Conservation (phyloP, 768 basidiomycete genomes). For the Psilocybe azurescens region DNA sequence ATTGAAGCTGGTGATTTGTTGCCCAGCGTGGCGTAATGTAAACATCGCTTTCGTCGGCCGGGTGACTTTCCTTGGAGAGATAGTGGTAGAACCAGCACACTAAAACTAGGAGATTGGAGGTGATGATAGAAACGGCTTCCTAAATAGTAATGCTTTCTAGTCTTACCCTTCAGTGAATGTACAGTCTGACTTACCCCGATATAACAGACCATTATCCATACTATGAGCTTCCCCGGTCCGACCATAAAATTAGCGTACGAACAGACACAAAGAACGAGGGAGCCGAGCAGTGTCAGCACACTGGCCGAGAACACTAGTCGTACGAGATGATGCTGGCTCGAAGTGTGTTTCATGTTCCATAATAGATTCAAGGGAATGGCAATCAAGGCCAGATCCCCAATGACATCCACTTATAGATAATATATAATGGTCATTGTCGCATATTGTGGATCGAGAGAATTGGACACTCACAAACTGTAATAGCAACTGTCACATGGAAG, state of each 20-base stretch:
- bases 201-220: constrained; percentile 13
- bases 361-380: constrained; percentile 6
- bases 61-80: neutral
- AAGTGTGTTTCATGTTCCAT: constrained; percentile 5
- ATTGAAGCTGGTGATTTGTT: neutral
- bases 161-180: neutral
- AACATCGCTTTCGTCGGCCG: neutral
- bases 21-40: neutral
- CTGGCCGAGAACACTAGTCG: constrained; percentile 15
- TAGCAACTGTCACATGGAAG: neutral
- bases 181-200: neutral
- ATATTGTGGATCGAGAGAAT: neutral
- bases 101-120: constrained; percentile 10
- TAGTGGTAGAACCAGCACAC: constrained; percentile 7
- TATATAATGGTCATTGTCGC: neutral
- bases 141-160: neutral
- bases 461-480: neutral
- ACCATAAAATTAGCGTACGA: constrained; percentile 4
- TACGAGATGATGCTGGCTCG: constrained; percentile 5
- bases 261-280: neutral
- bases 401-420: neutral
- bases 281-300: constrained; percentile 2
- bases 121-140: constrained; percentile 10
- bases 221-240: neutral
- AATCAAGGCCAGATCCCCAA: constrained; percentile 3